A percentile compares a stretch with the other conserved stretches of the same genome.
Conservation (phyloP, 306 rosid genomes). For the Quercus variabilis region DNA sequence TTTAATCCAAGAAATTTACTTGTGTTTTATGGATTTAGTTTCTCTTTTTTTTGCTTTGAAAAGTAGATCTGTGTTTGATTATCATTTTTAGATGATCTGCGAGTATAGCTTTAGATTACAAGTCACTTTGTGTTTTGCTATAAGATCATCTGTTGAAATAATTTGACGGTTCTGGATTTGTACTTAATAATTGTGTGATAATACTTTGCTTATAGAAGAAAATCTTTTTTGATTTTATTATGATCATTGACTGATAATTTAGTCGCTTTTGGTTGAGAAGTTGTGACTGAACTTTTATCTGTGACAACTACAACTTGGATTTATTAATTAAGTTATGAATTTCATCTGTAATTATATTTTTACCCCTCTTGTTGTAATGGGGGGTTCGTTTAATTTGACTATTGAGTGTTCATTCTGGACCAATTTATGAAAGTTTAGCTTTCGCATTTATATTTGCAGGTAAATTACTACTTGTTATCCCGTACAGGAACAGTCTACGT, state of each 20-base stretch:
- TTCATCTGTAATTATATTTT: background rate
- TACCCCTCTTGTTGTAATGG: background rate
- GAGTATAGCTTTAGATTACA: too few relatives aligned
- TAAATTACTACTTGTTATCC: background rate
- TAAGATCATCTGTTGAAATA: background rate
- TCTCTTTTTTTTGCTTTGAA: background rate
- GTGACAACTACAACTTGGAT: background rate
- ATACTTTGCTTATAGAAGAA: background rate
- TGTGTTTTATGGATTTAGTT: background rate
- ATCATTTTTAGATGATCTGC: background rate
- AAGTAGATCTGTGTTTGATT: background rate
- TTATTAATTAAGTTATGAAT: background rate
- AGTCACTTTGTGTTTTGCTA: background rate
- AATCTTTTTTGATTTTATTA: too few relatives aligned
- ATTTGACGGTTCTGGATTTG: background rate
- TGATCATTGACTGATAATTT: background rate
- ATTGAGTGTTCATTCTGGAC: background rate
- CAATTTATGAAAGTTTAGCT: background rate
- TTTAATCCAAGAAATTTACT: background rate
- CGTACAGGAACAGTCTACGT: background rate
- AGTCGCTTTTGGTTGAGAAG: background rate
- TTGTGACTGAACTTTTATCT: background rate
- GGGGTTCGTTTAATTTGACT: background rate
- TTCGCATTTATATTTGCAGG: conserved; percentile 35
- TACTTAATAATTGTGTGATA: background rate